Conservation (phyloP, 1,139 yeast genomes). For the Hyphopichia burtonii region DNA sequence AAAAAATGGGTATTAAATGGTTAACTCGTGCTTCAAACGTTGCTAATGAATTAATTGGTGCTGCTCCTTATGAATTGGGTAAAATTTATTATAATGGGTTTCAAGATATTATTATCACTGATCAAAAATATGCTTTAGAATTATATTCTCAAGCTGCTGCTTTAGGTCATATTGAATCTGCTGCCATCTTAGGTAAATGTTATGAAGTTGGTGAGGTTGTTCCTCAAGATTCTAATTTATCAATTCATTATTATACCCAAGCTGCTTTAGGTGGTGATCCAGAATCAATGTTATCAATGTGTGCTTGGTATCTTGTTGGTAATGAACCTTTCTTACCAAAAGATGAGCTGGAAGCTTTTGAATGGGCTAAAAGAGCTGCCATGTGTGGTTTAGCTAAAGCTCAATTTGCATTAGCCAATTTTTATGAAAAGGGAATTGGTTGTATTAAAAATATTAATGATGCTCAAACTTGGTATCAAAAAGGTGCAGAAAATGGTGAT, state of each 20-base stretch:
- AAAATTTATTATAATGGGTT: constrained; percentile 83
- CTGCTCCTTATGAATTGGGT: constrained; percentile 92
- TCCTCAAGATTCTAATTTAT: constrained; percentile 78
- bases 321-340: constrained; percentile 76
- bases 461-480: constrained; percentile 73
- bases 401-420: constrained; percentile 82
- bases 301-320: constrained; percentile 96
- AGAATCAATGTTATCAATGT: constrained; percentile 85
- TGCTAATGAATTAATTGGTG: constrained; percentile 82
- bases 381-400: constrained; percentile 73
- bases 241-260: constrained; percentile 89
- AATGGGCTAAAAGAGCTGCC: constrained; percentile 93
- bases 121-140: constrained; percentile 80
- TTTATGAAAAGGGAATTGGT: constrained; percentile 86
- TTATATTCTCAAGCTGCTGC: constrained; percentile 88
- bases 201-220: constrained; percentile 84
- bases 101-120: constrained; percentile 82
- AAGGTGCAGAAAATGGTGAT: constrained; percentile 75
- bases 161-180: constrained; percentile 78
- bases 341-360: constrained; percentile 85
- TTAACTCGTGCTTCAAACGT: constrained; percentile 79
- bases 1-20: constrained; percentile 92
- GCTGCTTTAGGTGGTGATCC: constrained; percentile 91
- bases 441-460: constrained; percentile 56
- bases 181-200: constrained; percentile 74